Evolutionary conservation across 345 rosid genomes (phyloP).

Genomic region (Eutrema heterophyllum): DNA sequence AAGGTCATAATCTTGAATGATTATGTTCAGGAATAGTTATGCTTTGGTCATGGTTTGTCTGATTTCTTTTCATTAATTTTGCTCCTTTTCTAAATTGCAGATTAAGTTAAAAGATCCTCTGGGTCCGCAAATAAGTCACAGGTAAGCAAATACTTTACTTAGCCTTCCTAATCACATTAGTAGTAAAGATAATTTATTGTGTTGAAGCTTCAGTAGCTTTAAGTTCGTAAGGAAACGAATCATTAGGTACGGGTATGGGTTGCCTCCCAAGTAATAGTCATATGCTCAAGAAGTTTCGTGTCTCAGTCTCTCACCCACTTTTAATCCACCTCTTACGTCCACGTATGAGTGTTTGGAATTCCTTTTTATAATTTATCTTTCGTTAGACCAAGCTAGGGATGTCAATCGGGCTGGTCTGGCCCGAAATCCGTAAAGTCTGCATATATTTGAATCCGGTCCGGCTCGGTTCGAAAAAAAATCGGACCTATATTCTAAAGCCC

Average conservation of each 20-base stretch:
- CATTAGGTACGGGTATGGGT: constrained; percentile 7
- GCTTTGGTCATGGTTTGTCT: constrained; percentile 16
- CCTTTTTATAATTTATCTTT: not conserved
- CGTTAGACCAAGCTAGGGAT: not conserved
- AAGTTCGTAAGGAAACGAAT: not conserved
- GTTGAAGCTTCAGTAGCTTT: constrained; percentile 18
- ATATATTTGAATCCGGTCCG: too few relatives aligned
- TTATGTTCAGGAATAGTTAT: constrained; percentile 8
- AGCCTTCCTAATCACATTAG: constrained; percentile 16
- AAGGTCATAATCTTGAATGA: constrained; percentile 13
- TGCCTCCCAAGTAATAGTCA: constrained; percentile 6
- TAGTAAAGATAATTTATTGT: not conserved
- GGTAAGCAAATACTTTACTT: constrained; percentile 30
- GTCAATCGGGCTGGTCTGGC: too few relatives aligned
- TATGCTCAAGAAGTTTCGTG: constrained; percentile 12
- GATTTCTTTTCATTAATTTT: not conserved
- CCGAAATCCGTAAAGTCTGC: too few relatives aligned
- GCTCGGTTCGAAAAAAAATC: too few relatives aligned
- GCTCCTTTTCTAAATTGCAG: constrained; percentile 16
- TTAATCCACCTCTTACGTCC: constrained; percentile 6
- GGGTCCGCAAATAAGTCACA: constrained; percentile 24
- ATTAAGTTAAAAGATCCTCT: constrained; percentile 20
- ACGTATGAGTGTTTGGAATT: not conserved
- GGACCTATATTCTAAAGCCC: too few relatives aligned
- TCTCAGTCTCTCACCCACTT: constrained; percentile 25